These are phyloP conservation scores for Cercospora zeae-maydis DNA, from an alignment of 2,329 filamentous ascomycete genomes.

Conservation along the genomic window DNA sequence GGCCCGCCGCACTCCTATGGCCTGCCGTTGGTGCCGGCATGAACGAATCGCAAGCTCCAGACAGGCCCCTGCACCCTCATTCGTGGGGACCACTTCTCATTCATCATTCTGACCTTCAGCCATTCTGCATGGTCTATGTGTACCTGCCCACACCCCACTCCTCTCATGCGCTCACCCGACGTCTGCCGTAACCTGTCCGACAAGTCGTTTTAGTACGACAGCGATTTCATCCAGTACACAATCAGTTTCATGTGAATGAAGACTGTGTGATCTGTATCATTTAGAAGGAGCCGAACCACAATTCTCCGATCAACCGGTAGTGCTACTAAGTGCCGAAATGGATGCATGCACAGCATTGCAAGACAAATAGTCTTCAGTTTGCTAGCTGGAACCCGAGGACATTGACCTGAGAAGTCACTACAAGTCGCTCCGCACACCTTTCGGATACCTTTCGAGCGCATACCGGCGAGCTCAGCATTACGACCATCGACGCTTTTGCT, in stretches of 20 bases:
- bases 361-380: conserved; percentile 23
- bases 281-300: conserved; percentile 10
- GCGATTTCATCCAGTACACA: not conserved
- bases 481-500: not conserved
- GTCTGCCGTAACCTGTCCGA: conserved; percentile 3
- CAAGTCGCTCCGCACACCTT: not conserved
- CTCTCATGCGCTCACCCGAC: conserved; percentile 11
- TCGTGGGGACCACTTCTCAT: conserved; percentile 15
- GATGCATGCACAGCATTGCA: conserved; percentile 17
- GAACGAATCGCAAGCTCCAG: conserved; percentile 22
- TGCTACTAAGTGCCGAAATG: conserved; percentile 17
- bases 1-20: conserved; percentile 7
- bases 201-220: not conserved
- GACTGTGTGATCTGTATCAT: conserved; percentile 17
- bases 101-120: conserved; percentile 13
- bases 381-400: conserved; percentile 1
- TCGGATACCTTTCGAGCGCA: not conserved
- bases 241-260: not conserved
- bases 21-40: conserved; percentile 5
- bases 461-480: not conserved
- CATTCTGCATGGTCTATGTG: conserved; percentile 2
- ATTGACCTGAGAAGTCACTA: not conserved
- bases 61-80: conserved; percentile 19
- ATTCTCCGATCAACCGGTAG: conserved; percentile 12
- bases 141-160: conserved; percentile 14